Evolutionary conservation across 2,329 filamentous ascomycete species (phyloP), one percentile per base, ranked within the genome.

Genomic region (Stemphylium beticola): DNA sequence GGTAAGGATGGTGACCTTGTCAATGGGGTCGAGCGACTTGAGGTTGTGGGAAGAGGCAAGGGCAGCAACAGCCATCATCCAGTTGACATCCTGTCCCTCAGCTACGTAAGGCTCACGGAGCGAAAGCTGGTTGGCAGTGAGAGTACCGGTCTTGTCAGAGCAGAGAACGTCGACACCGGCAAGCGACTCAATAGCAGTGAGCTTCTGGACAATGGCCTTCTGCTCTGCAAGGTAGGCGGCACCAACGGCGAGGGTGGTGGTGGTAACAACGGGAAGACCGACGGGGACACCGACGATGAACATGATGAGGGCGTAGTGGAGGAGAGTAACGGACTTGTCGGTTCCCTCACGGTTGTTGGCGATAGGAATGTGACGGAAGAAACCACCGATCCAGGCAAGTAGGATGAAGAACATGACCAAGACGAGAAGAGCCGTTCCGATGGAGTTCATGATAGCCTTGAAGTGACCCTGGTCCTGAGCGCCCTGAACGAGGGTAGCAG

Each of bases 391-490:
- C 89, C 89, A 91, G 66, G 87, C 83, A 52, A 84, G 79, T 68
- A 92, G 81, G 75, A 91, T 90, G 82, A 84, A 91, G 79, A 89
- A 88, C 77, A 91, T 87, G 79, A 91, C 89, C 59, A 91, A 81
- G 67, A 91, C 87, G 66, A 92, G 82, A 52, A 92, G 82, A 57
- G 86, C 80, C 48, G 87, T 90, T 77, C 88, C 88, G 71, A 92
- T 91, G 72, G 85, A 88, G 84, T 91, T 87, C 89, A 91, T 91
- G 81, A 91, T 89, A 63, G 88, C 88, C 81, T 92, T 91, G 57
- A 67, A 69, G 50, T 63, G 66, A 79, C 88, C 89, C 71, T 87
- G 83, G 76, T 91, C 89, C 78, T 90, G 82, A 63, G 89, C 88
- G 64, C 88, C 88, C 78, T 90, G 85, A 45, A 91, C 88, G 46